phyloP scores from a whole-genome alignment of 331 rosid genomes.

The Prunus yedoensis region DNA sequence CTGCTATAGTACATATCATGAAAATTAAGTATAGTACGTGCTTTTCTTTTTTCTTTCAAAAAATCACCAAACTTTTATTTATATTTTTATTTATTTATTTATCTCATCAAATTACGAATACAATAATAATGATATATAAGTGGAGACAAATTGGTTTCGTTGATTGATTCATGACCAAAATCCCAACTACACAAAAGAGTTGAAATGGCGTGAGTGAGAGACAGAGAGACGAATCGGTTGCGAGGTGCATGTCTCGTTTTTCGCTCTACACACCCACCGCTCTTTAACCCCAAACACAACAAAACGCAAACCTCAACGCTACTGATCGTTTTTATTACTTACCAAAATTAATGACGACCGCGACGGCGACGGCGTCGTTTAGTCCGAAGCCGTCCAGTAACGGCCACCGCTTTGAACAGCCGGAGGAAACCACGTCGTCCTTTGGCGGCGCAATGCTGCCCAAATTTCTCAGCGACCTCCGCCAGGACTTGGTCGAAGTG shows the following conservation, averaged over 20 bases:
- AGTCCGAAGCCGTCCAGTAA: constrained; percentile 25
- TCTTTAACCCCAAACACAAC: neutral
- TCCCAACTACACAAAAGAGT: constrained; percentile 44
- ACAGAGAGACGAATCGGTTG: constrained; percentile 55
- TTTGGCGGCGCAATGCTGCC: constrained; percentile 70
- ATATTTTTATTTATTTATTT: too few relatives aligned
- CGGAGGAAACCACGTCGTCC: constrained; percentile 17
- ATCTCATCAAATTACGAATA: too few relatives aligned
- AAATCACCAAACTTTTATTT: neutral
- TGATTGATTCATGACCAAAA: constrained; percentile 13
- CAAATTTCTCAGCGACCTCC: constrained; percentile 65
- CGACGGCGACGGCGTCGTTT: constrained; percentile 41
- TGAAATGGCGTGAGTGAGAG: constrained; percentile 29
- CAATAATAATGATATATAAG: neutral
- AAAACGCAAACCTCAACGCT: neutral
- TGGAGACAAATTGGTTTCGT: constrained; percentile 9
- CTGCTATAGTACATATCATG: neutral
- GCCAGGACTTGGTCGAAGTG: constrained; percentile 67
- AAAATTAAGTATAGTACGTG: neutral
- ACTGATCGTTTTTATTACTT: neutral
- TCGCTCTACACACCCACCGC: neutral
- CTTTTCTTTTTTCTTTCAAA: neutral
- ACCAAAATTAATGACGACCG: neutral
- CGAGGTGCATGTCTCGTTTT: constrained; percentile 73
- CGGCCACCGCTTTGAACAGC: constrained; percentile 38